Conservation (phyloP, 768 basidiomycete species). For the Agaricus subrufescens region DNA sequence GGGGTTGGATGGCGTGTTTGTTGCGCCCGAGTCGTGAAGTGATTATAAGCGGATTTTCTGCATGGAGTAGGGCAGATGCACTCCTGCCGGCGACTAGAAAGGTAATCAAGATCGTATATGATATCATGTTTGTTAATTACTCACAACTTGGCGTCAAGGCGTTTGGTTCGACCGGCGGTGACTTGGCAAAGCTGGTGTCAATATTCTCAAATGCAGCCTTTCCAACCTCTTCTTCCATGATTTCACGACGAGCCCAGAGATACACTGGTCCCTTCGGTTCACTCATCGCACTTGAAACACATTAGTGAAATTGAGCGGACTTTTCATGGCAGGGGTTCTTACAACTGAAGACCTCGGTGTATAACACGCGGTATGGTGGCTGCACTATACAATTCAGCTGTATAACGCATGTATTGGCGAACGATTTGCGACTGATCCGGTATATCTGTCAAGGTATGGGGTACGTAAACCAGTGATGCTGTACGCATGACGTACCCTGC, state of each 20-base stretch:
- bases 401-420: conserved; percentile 71
- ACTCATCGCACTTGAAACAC: conserved; percentile 48
- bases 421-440: conserved; percentile 71
- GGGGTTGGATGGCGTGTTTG: conserved; percentile 35
- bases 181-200: conserved; percentile 20
- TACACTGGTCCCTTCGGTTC: conserved; percentile 73
- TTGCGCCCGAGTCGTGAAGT: conserved; percentile 62
- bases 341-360: conserved; percentile 64
- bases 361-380: conserved; percentile 47
- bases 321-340: conserved; percentile 11
- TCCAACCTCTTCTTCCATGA: conserved; percentile 60
- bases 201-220: conserved; percentile 25
- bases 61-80: conserved; percentile 40
- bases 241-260: conserved; percentile 68
- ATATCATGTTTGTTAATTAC: neutral
- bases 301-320: neutral
- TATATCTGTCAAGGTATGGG: conserved; percentile 38
- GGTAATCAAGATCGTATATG: neutral
- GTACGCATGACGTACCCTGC: conserved; percentile 39
- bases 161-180: conserved; percentile 48
- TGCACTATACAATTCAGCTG: conserved; percentile 53
- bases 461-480: neutral
- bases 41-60: conserved; percentile 57
- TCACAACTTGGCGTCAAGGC: conserved; percentile 38
- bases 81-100: conserved; percentile 33